phyloP scores from a whole-genome alignment of 2,329 filamentous ascomycete genomes.

The Geosmithia flava region DNA sequence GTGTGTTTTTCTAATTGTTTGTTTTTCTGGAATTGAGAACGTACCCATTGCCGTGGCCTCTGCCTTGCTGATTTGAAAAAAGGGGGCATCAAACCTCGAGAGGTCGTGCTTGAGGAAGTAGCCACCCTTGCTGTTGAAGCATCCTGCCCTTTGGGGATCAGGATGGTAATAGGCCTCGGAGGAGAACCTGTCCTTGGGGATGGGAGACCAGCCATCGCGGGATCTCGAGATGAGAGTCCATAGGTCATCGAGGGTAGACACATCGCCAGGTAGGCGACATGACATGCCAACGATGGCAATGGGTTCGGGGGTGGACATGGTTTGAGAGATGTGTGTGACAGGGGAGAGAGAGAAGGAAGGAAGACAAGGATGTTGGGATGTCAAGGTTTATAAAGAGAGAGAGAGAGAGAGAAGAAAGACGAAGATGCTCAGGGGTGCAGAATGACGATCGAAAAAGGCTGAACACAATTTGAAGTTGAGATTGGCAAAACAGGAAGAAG shows the following conservation, averaged over 20 bases:
- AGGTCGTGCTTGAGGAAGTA: slow-evolving; percentile 34
- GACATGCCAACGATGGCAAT: slow-evolving; percentile 35
- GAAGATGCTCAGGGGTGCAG: too few relatives aligned
- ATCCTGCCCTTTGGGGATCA: slow-evolving; percentile 24
- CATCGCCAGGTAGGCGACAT: slow-evolving; percentile 30
- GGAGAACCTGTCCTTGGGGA: slow-evolving; percentile 34
- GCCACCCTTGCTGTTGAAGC: slow-evolving; percentile 8
- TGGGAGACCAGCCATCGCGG: slow-evolving; percentile 25
- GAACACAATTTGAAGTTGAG: too few relatives aligned
- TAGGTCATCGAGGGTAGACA: slow-evolving; percentile 26
- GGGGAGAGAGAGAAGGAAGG: too few relatives aligned
- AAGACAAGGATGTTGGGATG: too few relatives aligned
- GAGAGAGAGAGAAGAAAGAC: too few relatives aligned
- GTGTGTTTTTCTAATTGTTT: too few relatives aligned
- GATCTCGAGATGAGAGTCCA: slow-evolving; percentile 29
- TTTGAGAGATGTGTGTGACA: too few relatives aligned
- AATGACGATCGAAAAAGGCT: too few relatives aligned
- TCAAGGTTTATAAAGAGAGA: too few relatives aligned
- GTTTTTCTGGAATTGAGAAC: too few relatives aligned
- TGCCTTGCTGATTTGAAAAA: slow-evolving; percentile 38
- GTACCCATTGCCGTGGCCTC: slow-evolving; percentile 27
- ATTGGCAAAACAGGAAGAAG: too few relatives aligned
- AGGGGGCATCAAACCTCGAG: slow-evolving; percentile 35
- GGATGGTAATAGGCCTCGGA: slow-evolving; percentile 27
- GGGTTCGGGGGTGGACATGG: slow-evolving; percentile 9